Evolutionary conservation across 208 protist genomes (phyloP).

Genomic region (Trypanosoma rangeli): DNA sequence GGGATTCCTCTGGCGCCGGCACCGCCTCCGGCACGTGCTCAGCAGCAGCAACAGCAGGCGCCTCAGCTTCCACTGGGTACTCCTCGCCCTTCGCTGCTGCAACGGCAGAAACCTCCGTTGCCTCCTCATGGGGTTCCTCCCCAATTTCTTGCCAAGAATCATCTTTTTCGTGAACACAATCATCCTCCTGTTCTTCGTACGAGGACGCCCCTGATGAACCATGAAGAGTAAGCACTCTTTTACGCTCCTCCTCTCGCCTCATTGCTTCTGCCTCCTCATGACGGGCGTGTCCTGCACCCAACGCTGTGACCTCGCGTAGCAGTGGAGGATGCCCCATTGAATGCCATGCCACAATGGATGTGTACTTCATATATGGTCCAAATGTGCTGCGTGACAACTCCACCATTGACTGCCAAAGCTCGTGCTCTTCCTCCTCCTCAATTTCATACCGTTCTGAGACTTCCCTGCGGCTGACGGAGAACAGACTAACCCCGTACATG

Average conservation of each 20-base stretch:
- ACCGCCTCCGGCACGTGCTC: neutral
- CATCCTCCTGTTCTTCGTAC: conserved; percentile 1
- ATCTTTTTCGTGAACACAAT: neutral
- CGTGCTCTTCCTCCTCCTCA: conserved; percentile 40
- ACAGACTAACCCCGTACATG: conserved; percentile 58
- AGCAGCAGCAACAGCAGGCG: neutral
- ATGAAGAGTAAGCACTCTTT: neutral
- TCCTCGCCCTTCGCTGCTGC: neutral
- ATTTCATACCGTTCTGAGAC: conserved; percentile 51
- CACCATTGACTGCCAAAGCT: conserved; percentile 36
- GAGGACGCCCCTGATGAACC: conserved; percentile 11
- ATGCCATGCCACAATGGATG: conserved; percentile 48
- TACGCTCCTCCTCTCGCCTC: neutral
- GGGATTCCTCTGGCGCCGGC: neutral
- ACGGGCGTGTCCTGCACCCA: conserved; percentile 11
- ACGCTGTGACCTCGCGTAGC: conserved; percentile 34
- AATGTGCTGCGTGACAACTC: conserved; percentile 42
- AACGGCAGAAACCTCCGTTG: neutral
- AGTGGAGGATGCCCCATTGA: conserved; percentile 19
- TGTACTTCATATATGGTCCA: conserved; percentile 48
- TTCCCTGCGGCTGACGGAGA: conserved; percentile 49
- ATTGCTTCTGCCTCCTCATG: neutral
- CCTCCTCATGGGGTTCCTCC: neutral
- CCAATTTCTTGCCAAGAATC: conserved; percentile 6
- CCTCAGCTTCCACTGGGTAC: neutral